Evolutionary conservation across 768 basidiomycete genomes (phyloP), one percentile per base, ranked within the genome.

Genomic region (Calocera viscosa): DNA sequence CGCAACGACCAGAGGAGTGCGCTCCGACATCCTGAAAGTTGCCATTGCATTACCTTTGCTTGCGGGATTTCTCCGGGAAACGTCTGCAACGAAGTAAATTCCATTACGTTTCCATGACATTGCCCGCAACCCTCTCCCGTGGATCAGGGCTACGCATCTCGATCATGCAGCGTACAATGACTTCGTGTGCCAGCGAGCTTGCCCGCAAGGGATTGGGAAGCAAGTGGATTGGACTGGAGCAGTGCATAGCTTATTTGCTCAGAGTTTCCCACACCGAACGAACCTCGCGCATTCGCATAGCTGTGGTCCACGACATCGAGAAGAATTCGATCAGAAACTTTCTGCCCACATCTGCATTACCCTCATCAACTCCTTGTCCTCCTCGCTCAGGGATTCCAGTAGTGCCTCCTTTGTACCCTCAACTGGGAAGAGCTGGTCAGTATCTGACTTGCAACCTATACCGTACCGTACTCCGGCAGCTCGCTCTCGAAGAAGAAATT

Each of bases 401-500:
- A 16, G 2, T 2, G 10, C 1, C 2, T 14, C 33, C 24, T 26
- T 32, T 11, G 64, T 22, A 14, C 53, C 63, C 7, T 60, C 53
- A 2, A 60, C 53, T 8, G 71, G 69, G 67, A 72, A 72, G 14
- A 72, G n/a, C 65, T 70, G 69, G 0, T 49, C 66, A 0, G 41
- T 33, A 33, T 72, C 69, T 12, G 43, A 40, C 0, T 69, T 64
- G 64, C 71, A 72, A n/a, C n/a, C n/a, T n/a, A n/a, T 26, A 40
- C 43, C 30, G 70, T 67, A 26, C 64, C 66, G 12, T 40, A 28
- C 16, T 43, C 33, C 2, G 71, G 71, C 0, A 70, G 41, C 8
- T 16, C n/a, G 19, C 70, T 68, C 10, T 72, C 35, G 64, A 70
- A 34, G 67, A 72, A 66, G 65, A 70, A 72, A 26, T 60, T 10